Evolutionary conservation across 805 yeast species (phyloP).

Genomic region (Candida hispaniensis): DNA sequence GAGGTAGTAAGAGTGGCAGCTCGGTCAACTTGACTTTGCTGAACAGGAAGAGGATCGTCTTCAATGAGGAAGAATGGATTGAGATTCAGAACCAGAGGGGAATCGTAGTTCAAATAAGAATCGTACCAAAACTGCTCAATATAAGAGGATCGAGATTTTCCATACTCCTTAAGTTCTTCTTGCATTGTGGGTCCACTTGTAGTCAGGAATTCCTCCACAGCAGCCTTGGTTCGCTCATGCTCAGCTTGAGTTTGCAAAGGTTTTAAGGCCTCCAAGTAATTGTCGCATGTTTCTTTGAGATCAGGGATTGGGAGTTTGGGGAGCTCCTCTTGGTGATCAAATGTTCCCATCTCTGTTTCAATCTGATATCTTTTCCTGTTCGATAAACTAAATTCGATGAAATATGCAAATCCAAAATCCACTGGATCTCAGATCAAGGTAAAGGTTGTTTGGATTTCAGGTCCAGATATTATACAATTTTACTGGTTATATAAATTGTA

Average conservation of each 20-base stretch:
- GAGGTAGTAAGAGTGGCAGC: slow-evolving; percentile 73
- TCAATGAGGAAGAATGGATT: slow-evolving; percentile 85
- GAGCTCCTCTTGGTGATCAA: slow-evolving; percentile 47
- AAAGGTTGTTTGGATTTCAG: too few species aligned
- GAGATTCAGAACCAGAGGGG: slow-evolving; percentile 72
- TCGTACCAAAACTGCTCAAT: slow-evolving; percentile 95
- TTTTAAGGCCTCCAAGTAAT: slow-evolving; percentile 54
- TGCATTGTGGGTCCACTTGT: slow-evolving; percentile 51
- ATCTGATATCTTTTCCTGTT: too few species aligned
- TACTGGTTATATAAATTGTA: too few species aligned
- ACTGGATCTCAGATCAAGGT: too few species aligned
- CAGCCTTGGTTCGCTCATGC: slow-evolving; percentile 47
- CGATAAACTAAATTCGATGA: too few species aligned
- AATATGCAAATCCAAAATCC: too few species aligned
- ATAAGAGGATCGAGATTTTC: slow-evolving; percentile 58
- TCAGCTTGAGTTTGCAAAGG: slow-evolving; percentile 77
- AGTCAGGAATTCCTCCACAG: slow-evolving; percentile 47
- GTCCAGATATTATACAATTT: too few species aligned
- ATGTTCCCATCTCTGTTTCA: slow-evolving; percentile 34
- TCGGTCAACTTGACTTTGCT: slow-evolving; percentile 53
- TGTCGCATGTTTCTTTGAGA: slow-evolving; percentile 51
- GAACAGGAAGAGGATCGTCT: slow-evolving; percentile 74
- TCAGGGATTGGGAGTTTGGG: slow-evolving; percentile 73
- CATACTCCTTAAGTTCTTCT: slow-evolving; percentile 48
- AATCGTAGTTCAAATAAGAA: slow-evolving; percentile 73